phyloP scores from a whole-genome alignment of 139 green algal species.

The Closterium sp. region DNA sequence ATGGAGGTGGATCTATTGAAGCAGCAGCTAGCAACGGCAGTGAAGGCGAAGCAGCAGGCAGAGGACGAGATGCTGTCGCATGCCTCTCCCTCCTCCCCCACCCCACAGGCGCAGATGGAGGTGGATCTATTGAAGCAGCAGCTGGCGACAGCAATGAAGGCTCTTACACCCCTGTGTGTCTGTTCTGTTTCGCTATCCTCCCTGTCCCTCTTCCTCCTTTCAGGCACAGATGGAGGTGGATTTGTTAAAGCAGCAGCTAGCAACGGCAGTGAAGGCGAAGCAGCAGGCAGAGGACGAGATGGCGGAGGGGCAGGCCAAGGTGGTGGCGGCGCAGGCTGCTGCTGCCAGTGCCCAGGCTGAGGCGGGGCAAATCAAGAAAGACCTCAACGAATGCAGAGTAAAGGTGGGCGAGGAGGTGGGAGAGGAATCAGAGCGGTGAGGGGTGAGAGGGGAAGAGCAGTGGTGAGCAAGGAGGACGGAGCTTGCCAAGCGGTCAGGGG shows the following conservation, averaged over 20 bases:
- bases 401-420: too few species aligned
- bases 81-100: too few species aligned
- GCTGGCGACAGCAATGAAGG: background rate
- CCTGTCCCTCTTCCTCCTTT: too few species aligned
- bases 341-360: background rate
- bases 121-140: constrained; percentile 36
- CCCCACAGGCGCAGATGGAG: constrained; percentile 34
- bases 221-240: constrained; percentile 42
- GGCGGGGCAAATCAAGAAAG: constrained; percentile 1
- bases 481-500: background rate
- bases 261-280: constrained; percentile 4
- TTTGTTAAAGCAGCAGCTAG: constrained; percentile 29
- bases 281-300: constrained; percentile 19
- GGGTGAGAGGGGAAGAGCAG: too few species aligned
- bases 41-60: constrained; percentile 5
- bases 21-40: constrained; percentile 11
- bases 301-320: background rate
- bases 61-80: constrained; percentile 27
- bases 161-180: too few species aligned
- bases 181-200: too few species aligned
- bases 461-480: constrained; percentile 9
- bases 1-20: constrained; percentile 35
- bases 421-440: too few species aligned
- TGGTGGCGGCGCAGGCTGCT: background rate
- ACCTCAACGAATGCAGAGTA: background rate